Evolutionary conservation across 225 moss, liverwort and hornwort species (phyloP).

Genomic region (Straminergon stramineum): DNA sequence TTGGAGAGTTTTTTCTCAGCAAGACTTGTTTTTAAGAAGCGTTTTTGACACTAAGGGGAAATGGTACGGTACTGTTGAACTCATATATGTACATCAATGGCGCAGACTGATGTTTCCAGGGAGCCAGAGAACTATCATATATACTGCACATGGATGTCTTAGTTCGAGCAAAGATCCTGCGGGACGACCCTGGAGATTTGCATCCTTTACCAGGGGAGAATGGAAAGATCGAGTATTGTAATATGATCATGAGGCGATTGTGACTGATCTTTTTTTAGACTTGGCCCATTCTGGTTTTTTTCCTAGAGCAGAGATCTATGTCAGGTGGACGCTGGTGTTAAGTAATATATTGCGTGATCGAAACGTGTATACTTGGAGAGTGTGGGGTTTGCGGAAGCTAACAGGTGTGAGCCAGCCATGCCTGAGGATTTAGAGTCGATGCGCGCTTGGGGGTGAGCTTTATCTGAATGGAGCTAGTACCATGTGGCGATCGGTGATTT

Average conservation of each 20-base stretch:
- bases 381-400: neutral
- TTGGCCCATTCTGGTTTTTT: neutral
- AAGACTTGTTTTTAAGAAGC: neutral
- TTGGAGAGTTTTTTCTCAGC: neutral
- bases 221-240: too few relatives aligned
- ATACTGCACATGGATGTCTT: neutral
- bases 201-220: neutral
- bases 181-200: neutral
- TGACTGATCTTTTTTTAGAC: neutral
- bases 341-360: neutral
- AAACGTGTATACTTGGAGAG: neutral
- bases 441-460: neutral
- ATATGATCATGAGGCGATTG: too few relatives aligned
- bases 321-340: neutral
- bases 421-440: neutral
- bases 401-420: too few relatives aligned
- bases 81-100: neutral
- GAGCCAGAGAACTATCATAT: neutral
- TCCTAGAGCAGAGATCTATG: neutral
- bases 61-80: neutral
- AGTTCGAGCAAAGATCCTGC: neutral
- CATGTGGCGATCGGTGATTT: neutral
- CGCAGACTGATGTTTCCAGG: neutral
- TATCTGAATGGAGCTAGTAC: neutral
- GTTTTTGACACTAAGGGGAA: neutral